A percentile compares a stretch with the other conserved stretches of the same genome.
These are phyloP conservation scores for Zymoseptoria brevis DNA, from an alignment of 2,329 filamentous ascomycete species.

Conservation along the genomic window DNA sequence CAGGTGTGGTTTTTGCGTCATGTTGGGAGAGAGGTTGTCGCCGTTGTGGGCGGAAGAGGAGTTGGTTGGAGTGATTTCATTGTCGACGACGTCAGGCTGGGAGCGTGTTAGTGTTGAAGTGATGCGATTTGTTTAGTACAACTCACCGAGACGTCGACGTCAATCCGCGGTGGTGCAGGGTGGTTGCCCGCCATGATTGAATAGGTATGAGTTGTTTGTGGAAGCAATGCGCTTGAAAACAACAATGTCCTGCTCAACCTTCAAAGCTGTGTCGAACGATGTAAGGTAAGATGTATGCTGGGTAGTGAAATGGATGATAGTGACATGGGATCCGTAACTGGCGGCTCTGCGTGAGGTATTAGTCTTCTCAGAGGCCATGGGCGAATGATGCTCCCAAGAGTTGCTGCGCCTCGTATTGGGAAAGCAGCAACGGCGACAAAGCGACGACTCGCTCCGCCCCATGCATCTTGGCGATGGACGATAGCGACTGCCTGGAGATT, in stretches of 20 bases:
- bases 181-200: constrained; percentile 13
- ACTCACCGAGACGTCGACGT: constrained; percentile 12
- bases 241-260: background rate
- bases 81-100: constrained; percentile 6
- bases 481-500: background rate
- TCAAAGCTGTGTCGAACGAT: background rate
- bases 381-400: background rate
- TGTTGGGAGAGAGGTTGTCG: constrained; percentile 8
- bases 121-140: background rate
- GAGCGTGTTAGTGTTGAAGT: background rate
- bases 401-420: background rate
- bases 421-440: background rate
- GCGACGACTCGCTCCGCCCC: background rate
- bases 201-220: background rate
- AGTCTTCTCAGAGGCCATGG: background rate
- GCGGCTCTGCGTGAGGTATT: background rate
- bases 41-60: constrained; percentile 5
- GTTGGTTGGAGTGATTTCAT: constrained; percentile 12
- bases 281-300: background rate
- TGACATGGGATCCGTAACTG: background rate
- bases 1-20: constrained; percentile 10
- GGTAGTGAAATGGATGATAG: background rate
- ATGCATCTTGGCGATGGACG: background rate
- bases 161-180: constrained; percentile 13
- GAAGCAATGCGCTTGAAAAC: background rate